Base-by-base conservation (phyloP, 495 filamentous ascomycete species). In the Cairneyella variabilis region DNA sequence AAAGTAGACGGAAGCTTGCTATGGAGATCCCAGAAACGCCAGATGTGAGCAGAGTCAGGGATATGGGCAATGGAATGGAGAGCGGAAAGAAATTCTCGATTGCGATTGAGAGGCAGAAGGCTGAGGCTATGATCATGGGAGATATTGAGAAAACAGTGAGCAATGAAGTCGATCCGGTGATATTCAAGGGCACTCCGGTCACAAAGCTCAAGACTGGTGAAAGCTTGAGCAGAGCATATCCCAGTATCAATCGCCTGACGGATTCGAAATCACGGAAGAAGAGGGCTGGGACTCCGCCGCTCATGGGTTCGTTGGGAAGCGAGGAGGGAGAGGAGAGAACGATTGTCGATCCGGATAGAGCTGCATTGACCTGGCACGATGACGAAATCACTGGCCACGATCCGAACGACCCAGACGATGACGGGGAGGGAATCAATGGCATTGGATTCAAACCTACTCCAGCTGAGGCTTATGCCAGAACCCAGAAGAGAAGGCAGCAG, bases 391-490 rank as follows among this genome's bases (percentile, higher is more conserved):
- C 90, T 0, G 83, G 90, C 16, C 86, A 93, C 63, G 76, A 86
- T 57, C 84, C 84, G 2, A 76, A 76, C 26, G 87, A 90, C 64
- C 83, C 83, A 34, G 81, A 77, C 50, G 87, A 90, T 57, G 86
- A 90, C 67, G 86, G 86, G 22, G 86, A 86, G 30, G 86, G 86
- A 32, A 88, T 90, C 57, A 89, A 95, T 67, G 92, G 92, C 12
- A 86, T 97, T 62, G 92, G 91, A 1, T 97, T 95, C 69, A 85
- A 82, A 57, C 92, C 92, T 0, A 97, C 90, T 8, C 78, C 91
- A 16, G 86, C 87, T 27, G 83, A 91, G 26, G 91, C 90, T 1
- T 84, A 88, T 66, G 82, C 83, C 22, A 76, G 92, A 50, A 76
- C 80, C 6, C 80, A 90, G 65, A 86, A 82, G 65, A 76, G 91